Conservation (phyloP, 352 stramenopile species). For the Phytopythium ostracodes region DNA sequence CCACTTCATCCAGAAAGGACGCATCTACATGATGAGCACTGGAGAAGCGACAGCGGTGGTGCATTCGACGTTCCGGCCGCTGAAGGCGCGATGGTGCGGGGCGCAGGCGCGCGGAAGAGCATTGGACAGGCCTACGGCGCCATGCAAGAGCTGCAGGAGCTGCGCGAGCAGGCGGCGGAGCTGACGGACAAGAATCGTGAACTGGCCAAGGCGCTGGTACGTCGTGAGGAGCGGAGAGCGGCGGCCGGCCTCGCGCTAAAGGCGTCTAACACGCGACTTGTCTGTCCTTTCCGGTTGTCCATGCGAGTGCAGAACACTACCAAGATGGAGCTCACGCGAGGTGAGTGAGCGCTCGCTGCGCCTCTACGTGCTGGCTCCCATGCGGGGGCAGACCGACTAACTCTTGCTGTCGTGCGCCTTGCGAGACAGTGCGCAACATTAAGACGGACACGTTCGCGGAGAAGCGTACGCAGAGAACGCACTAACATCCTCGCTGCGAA, state of each 20-base stretch:
- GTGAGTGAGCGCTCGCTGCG: conserved; percentile 11
- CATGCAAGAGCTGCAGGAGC: conserved; percentile 56
- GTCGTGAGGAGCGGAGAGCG: conserved; percentile 9
- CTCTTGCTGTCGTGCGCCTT: not conserved
- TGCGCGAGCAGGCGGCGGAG: conserved; percentile 36
- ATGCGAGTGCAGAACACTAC: conserved; percentile 35
- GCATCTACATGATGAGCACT: not conserved
- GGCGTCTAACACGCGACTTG: not conserved
- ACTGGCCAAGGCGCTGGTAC: conserved; percentile 57
- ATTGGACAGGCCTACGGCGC: conserved; percentile 48
- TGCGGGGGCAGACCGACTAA: not conserved
- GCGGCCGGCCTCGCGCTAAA: too few species aligned
- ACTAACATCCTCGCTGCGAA: not conserved
- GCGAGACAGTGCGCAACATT: conserved; percentile 16
- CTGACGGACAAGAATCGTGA: conserved; percentile 57
- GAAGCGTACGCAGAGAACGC: conserved; percentile 17
- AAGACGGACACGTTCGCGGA: conserved; percentile 25
- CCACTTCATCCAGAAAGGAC: not conserved
- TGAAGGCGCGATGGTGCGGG: not conserved
- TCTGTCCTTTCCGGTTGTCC: conserved; percentile 1
- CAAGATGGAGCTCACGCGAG: conserved; percentile 52
- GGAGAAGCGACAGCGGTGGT: not conserved
- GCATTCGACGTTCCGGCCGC: not conserved
- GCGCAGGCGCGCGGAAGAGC: conserved; percentile 15
- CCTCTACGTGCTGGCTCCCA: not conserved